Evolutionary conservation across 106 monocot genomes (phyloP).

Genomic region (Allium cepa): DNA sequence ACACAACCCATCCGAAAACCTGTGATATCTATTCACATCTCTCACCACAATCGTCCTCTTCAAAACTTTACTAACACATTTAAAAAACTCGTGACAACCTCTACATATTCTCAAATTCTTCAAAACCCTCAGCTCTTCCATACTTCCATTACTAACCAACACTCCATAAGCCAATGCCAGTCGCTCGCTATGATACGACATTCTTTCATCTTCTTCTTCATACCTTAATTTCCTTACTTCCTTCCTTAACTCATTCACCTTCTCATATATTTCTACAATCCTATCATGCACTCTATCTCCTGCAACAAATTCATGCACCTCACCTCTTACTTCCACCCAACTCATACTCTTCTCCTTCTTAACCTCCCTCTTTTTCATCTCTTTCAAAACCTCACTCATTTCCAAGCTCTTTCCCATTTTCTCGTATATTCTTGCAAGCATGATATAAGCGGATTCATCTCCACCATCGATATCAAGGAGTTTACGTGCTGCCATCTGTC

Average conservation of each 20-base stretch:
- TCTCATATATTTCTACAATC: conserved; percentile 33
- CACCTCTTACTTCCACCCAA: conserved; percentile 54
- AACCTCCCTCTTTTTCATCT: conserved; percentile 44
- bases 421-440: conserved; percentile 42
- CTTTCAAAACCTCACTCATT: conserved; percentile 17
- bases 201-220: conserved; percentile 14
- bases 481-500: conserved; percentile 3
- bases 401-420: conserved; percentile 21
- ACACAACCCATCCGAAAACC: conserved; percentile 39
- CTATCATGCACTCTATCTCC: conserved; percentile 29
- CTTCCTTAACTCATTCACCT: conserved; percentile 31
- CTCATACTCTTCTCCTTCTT: conserved; percentile 52
- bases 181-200: conserved; percentile 61
- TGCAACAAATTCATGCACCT: conserved; percentile 48
- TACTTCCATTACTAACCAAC: conserved; percentile 19
- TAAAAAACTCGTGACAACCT: conserved; percentile 62
- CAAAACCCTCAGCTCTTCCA: conserved; percentile 46
- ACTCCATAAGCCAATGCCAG: conserved; percentile 49
- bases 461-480: conserved; percentile 35
- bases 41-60: conserved; percentile 55
- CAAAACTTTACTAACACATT: conserved; percentile 28
- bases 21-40: conserved; percentile 63
- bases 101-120: conserved; percentile 67
- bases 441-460: conserved; percentile 58
- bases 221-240: conserved; percentile 29